Base-by-base conservation (phyloP, 208 protist species). In the Crithidia fasciculata region DNA sequence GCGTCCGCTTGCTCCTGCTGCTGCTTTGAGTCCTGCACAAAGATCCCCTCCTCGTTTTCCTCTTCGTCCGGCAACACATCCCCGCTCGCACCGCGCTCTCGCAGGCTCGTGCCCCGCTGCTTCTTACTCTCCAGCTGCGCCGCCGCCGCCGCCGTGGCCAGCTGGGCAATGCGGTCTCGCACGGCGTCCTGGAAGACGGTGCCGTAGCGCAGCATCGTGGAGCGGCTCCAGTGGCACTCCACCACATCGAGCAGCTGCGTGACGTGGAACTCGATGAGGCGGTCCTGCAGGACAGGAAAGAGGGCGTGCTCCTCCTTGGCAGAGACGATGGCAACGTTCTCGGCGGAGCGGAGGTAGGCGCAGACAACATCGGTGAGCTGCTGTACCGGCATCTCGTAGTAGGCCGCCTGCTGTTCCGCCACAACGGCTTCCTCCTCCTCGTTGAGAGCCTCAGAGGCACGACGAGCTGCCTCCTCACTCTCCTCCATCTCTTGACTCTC, bases 201-300 rank as follows among this genome's bases (percentile, higher is more conserved):
- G 36, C 90, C 90, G 70, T 95, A 92, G 37, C 90, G 85, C 44
- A 86, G 79, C 41, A 92, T 79, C 15, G 88, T 95, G 37, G 90
- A 90, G 13, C 86, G 78, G n/a, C 78, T 74, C 82, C 83, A 92
- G 71, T 85, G 84, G 52, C 78, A 84, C 45, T 76, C 80, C 19
- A 93, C 78, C 16, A 95, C 76, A 45, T 93, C 87, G 15, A 95
- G 77, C 70, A 93, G 57, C 65, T 90, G 84, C 4, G 62, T 39
- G 3, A 93, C 45, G 41, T 77, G 70, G n/a, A 90, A 66, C 60
- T 93, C 82, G 18, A 69, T 57, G 5, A 93, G 60, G 12, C 88
- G 82, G 5, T 88, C 79, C 16, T 83, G 56, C 28, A 95, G 45
- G 6, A 92, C 88, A 13, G 90, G 90, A 63, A 95, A 95, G 13